These are phyloP conservation scores for Obelidium mucronatum DNA, from an alignment of 192 early-diverging fungal genomes.

Conservation along the genomic window DNA sequence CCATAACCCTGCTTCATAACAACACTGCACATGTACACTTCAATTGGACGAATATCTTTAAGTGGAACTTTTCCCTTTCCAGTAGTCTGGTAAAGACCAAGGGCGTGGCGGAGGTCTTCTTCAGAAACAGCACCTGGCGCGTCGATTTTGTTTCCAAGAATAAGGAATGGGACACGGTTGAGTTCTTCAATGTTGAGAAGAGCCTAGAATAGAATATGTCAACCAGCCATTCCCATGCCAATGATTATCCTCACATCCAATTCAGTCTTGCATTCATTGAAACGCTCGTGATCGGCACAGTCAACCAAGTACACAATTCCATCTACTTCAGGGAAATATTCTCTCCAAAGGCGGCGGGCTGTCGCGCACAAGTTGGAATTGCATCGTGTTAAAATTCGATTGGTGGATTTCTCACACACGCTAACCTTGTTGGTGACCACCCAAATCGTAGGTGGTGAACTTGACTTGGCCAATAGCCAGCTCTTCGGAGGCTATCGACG, in stretches of 20 bases:
- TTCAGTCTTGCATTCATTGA: constrained; percentile 92
- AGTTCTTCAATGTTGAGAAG: constrained; percentile 95
- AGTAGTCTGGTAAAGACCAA: constrained; percentile 97
- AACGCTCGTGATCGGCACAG: constrained; percentile 82
- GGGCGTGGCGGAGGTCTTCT: constrained; percentile 82
- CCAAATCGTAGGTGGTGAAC: constrained; percentile 98
- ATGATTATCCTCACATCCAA: constrained; percentile 77
- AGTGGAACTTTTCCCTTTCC: constrained; percentile 97
- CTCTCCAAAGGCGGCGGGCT: constrained; percentile 97
- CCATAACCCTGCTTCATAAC: constrained; percentile 99
- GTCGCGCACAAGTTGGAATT: neutral
- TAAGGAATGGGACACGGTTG: constrained; percentile 89
- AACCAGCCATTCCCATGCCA: constrained; percentile 22
- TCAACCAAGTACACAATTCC: constrained; percentile 99
- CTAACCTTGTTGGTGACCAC: constrained; percentile 91
- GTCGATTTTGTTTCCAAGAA: constrained; percentile 99
- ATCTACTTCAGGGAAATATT: constrained; percentile 98
- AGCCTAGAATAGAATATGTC: constrained; percentile 57
- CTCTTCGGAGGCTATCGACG: constrained; percentile 87
- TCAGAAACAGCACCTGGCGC: constrained; percentile 91
- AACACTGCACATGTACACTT: constrained; percentile 99
- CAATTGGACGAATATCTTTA: constrained; percentile 94
- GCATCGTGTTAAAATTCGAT: neutral
- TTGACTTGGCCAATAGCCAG: constrained; percentile 95
- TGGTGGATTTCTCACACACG: neutral